Evolutionary conservation across 371 early-diverging fungal genomes (phyloP), one percentile per base, ranked within the genome.

Genomic region (Blakeslea trispora): DNA sequence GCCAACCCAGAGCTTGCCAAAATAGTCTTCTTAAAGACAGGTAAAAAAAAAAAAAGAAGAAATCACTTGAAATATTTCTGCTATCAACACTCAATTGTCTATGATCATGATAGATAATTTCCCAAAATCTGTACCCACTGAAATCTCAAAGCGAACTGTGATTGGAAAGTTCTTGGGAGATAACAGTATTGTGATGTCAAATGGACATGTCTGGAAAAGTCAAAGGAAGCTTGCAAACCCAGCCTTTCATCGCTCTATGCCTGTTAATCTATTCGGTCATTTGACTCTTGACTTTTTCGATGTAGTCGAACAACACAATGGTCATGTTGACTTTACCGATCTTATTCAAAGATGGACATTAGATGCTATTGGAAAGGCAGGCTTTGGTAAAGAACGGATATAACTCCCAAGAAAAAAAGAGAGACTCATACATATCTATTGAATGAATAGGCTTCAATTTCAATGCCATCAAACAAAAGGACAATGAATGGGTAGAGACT

Each of bases 201-300:
- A 39, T 37, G 46, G 46, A 10, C 22, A 34, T 45, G 4, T 14
- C 1, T 54, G 55, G 55, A 54, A 54, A 46, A 5, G 4, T 0
- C 55, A 54, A 39, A 19, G 46, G 46, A 54, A 42, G 39, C 44
- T 53, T 34, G 19, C n/a, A 10, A 69, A 67, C 23, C 73, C 73
- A 11, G 69, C 67, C 0, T 72, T 72, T 34, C 63, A 59, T 40
- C 69, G 69, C 5, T 42, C 61, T 23, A 46, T 59, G 59, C 73
- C 73, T 1, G 58, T 66, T 5, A 54, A 58, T 7, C 11, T 67
- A 2, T 71, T 75, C 63, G 72, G 67, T 14, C n/a, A 45, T 18
- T 28, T 64, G 5, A 56, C 63, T 3, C 56, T 61, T 13, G 51
- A 43, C 4, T 18, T 57, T 0, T 61, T 66, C 22, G 19, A 50